Percentiles rank a stretch among this genome's conserved stretches.
Conservation (phyloP, 2,329 filamentous ascomycete species). For the Bipolaris gigantea region DNA sequence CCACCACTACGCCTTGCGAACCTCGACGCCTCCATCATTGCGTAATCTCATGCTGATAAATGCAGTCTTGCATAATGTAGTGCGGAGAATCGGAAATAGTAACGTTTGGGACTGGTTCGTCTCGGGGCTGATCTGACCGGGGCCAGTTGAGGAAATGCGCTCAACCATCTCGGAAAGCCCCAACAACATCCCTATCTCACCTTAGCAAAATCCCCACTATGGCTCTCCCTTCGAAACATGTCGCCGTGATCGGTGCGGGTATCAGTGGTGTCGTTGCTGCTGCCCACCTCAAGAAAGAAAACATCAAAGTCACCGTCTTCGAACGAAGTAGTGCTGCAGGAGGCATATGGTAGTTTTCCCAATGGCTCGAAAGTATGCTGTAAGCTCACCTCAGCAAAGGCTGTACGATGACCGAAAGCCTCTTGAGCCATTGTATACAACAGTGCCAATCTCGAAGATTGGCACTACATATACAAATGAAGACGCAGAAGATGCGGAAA, state of each 20-base stretch:
- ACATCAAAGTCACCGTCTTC: slow-evolving; percentile 56
- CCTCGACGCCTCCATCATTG: background rate
- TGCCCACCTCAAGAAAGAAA: slow-evolving; percentile 40
- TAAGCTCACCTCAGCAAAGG: slow-evolving; percentile 29
- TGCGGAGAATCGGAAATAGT: background rate
- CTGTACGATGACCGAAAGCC: slow-evolving; percentile 55
- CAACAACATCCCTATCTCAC: background rate
- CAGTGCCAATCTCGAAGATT: slow-evolving; percentile 23
- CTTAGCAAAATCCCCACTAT: slow-evolving; percentile 11
- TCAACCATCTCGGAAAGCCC: background rate
- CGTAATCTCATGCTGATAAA: slow-evolving; percentile 12
- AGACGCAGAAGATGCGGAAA: slow-evolving; percentile 13
- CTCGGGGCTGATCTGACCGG: background rate
- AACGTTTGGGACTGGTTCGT: background rate
- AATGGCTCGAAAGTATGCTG: background rate
- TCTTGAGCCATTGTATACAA: slow-evolving; percentile 53
- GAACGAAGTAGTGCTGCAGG: slow-evolving; percentile 57
- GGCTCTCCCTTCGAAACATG: slow-evolving; percentile 20
- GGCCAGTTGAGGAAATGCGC: background rate
- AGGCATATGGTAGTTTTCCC: slow-evolving; percentile 55
- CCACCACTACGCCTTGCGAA: slow-evolving; percentile 19
- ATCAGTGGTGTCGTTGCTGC: slow-evolving; percentile 43
- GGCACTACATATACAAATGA: slow-evolving; percentile 19
- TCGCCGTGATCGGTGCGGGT: slow-evolving; percentile 44
- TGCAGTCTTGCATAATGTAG: background rate